Evolutionary conservation across 192 early-diverging fungal species (phyloP).

Genomic region (Coemansia biformis): DNA sequence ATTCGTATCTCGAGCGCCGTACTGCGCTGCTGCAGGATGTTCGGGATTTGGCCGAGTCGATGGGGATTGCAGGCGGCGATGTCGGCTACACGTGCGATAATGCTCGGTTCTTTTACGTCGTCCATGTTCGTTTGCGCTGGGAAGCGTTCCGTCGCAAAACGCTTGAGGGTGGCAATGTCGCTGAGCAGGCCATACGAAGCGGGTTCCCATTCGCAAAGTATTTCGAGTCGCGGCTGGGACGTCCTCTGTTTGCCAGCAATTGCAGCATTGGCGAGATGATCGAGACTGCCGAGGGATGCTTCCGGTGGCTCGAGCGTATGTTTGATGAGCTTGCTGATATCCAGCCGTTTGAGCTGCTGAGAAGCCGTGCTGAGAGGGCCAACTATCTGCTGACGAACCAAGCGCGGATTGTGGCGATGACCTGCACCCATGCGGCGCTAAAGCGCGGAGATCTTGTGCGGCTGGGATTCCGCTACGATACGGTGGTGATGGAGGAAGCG

Average conservation of each 20-base stretch:
- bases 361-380: conserved; percentile 68
- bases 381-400: conserved; percentile 94
- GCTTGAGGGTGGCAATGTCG: conserved; percentile 1
- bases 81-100: conserved; percentile 88
- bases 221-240: conserved; percentile 61
- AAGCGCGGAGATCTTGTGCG: conserved; percentile 78
- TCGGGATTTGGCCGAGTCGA: conserved; percentile 65
- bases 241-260: conserved; percentile 56
- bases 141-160: conserved; percentile 53
- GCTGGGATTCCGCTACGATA: conserved; percentile 92
- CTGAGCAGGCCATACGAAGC: conserved; percentile 8
- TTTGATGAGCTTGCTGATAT: conserved; percentile 89
- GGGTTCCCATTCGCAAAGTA: conserved; percentile 80
- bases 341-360: conserved; percentile 89
- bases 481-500: conserved; percentile 95
- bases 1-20: conserved; percentile 85
- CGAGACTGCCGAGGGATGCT: conserved; percentile 73
- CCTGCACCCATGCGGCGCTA: conserved; percentile 93
- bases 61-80: conserved; percentile 72
- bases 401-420: conserved; percentile 96
- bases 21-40: conserved; percentile 68
- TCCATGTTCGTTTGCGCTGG: conserved; percentile 76
- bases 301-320: conserved; percentile 67
- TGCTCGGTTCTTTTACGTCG: conserved; percentile 80
- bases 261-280: conserved; percentile 55